phyloP scores from a whole-genome alignment of 164 flowering plant genomes.

The Macadamia tetraphylla region DNA sequence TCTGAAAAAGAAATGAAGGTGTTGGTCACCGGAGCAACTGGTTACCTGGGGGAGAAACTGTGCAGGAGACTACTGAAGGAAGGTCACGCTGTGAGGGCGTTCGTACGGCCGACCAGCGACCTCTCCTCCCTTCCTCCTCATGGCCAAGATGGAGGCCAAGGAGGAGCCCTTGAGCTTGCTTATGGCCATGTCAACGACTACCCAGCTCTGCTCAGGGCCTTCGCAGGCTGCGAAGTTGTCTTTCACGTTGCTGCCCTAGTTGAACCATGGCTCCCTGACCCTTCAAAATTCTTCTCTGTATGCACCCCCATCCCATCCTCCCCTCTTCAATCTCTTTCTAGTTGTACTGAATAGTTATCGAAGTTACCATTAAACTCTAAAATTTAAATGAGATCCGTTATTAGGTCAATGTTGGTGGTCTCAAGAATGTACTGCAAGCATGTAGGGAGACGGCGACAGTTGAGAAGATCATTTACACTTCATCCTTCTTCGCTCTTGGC shows the following conservation, averaged over 20 bases:
- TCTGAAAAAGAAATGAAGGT: conserved; percentile 26
- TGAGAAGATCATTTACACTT: conserved; percentile 78
- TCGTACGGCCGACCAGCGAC: conserved; percentile 75
- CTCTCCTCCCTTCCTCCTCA: conserved; percentile 47
- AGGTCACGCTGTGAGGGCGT: conserved; percentile 70
- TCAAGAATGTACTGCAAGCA: conserved; percentile 70
- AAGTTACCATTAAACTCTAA: too few species aligned
- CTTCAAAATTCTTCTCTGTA: conserved; percentile 65
- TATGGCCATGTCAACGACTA: conserved; percentile 82
- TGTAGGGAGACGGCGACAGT: conserved; percentile 49
- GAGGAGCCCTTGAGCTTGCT: conserved; percentile 44
- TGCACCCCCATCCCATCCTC: conserved; percentile 11
- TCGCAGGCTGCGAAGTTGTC: conserved; percentile 61
- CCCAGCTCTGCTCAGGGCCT: conserved; percentile 60
- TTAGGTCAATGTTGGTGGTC: conserved; percentile 85
- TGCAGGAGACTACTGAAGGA: conserved; percentile 49
- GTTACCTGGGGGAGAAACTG: conserved; percentile 75
- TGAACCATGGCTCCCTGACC: conserved; percentile 93
- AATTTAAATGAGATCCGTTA: too few species aligned
- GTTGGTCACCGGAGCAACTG: conserved; percentile 89
- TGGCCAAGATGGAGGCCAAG: conserved; percentile 11
- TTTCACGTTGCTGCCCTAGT: conserved; percentile 88
- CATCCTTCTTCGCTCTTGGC: conserved; percentile 92
- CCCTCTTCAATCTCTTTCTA: background rate
- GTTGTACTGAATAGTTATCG: background rate